These are phyloP conservation scores for Crataegus laevigata DNA, from an alignment of 306 rosid species.

Conservation along the genomic window DNA sequence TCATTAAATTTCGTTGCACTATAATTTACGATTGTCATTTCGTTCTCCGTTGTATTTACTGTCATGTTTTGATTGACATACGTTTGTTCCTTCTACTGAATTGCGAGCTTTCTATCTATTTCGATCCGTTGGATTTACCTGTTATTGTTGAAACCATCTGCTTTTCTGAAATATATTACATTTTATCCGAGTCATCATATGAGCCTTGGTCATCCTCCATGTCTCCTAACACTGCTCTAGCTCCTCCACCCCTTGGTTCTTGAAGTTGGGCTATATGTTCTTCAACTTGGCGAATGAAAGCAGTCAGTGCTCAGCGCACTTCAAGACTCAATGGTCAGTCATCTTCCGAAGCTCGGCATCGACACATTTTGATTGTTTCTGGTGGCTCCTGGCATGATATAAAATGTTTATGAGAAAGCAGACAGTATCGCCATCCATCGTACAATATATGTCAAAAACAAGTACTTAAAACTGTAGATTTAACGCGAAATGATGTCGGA, in stretches of 20 bases:
- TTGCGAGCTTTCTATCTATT: not conserved
- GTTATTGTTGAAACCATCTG: not conserved
- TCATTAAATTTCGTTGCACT: constrained; percentile 11
- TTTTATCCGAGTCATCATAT: not conserved
- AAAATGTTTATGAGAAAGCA: not conserved
- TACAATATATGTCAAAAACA: not conserved
- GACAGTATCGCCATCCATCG: not conserved
- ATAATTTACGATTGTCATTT: not conserved
- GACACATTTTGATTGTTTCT: not conserved
- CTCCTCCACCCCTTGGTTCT: not conserved
- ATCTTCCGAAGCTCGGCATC: not conserved
- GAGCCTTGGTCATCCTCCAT: not conserved
- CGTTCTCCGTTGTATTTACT: not conserved
- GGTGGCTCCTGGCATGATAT: not conserved
- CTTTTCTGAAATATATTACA: not conserved
- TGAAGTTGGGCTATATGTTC: not conserved
- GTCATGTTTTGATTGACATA: not conserved
- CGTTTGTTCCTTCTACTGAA: not conserved
- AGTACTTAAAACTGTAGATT: no score
- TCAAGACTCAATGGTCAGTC: not conserved
- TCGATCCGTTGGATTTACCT: not conserved
- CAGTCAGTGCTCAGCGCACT: not conserved
- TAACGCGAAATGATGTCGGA: no score
- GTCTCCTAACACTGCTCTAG: not conserved
- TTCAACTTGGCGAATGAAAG: not conserved